These are phyloP conservation scores for Cryptococcus sp. DNA, from an alignment of 1,284 basidiomycete species.

Conservation along the genomic window DNA sequence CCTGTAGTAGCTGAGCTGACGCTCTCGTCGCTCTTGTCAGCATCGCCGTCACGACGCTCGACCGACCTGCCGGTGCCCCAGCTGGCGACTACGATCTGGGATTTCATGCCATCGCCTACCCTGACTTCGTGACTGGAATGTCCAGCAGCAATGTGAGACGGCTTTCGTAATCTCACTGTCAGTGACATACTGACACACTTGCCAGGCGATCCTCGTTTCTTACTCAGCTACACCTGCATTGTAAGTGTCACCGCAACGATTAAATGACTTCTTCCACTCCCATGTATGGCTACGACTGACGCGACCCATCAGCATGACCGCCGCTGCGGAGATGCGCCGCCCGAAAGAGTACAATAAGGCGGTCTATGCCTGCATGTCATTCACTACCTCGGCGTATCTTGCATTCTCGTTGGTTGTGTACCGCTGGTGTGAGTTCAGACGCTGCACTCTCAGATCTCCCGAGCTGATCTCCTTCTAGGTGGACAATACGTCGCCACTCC, in stretches of 20 bases:
- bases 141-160: constrained; percentile 4
- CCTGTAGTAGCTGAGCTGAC: too few species aligned
- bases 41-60: constrained; percentile 39
- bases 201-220: constrained; percentile 15
- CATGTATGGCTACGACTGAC: not conserved
- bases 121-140: constrained; percentile 8
- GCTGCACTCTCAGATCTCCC: too few species aligned
- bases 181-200: constrained; percentile 1
- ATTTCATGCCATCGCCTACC: constrained; percentile 9
- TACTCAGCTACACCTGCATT: constrained; percentile 8
- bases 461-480: not conserved
- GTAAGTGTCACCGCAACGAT: not conserved
- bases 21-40: constrained; percentile 3
- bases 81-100: constrained; percentile 17
- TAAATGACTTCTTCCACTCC: not conserved
- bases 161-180: not conserved
- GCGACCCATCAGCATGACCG: not conserved
- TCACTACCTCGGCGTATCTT: too few species aligned
- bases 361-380: not conserved
- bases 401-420: too few species aligned
- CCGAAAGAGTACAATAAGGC: constrained; percentile 1
- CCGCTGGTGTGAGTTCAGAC: too few species aligned
- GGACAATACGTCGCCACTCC: constrained; percentile 28
- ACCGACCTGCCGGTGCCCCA: constrained; percentile 46
- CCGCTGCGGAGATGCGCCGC: not conserved